Base-by-base conservation (phyloP, 2,329 filamentous ascomycete genomes). In the Ambrosiella xylebori region DNA sequence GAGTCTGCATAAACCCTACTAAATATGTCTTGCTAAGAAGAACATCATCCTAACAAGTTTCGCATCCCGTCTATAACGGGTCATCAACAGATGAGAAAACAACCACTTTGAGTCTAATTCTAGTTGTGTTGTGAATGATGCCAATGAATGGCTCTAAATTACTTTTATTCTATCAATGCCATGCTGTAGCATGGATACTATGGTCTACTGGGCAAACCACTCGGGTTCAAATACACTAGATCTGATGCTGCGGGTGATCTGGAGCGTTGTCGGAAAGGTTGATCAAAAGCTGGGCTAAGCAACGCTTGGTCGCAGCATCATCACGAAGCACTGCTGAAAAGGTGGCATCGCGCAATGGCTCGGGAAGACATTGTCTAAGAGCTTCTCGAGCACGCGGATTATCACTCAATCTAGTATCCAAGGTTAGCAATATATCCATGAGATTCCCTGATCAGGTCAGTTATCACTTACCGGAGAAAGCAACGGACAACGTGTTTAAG, bases 401-500 rank as follows among this genome's bases (percentile, higher is more conserved):
- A 68, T 98, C 93, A 65, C 89, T 96, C 52, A 98, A 76, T 61
- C 89, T 95, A 64, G 27, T 27, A 19, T 59, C 1, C n/a, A 7
- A 36, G 17, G 40, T 56, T 47, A 56, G 54, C 19, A 37, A 56
- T 17, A 13, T 12, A 27, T 9, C 13, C 9, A 15, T 11, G 12
- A 2, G 60, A 66, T 61, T 66, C 17, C 13, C 41, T 8, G n/a
- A 36, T 54, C 47, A 9, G 37, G 38, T 38, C 1, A 38, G 53
- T 40, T n/a, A 41, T 7, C 6, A 73, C 81, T 65, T 75, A 94
- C 88, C 93, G 81, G 67, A 98, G 78, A 70, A 98, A 98, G 73
- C 93, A 98, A 64, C 93, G 79, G 39, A 98, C 93, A 59, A 98
- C 93, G 68, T 98, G 93, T 78, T 98, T 98, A 27, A 98, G 80